Conservation (phyloP, 2,329 filamentous ascomycete species). For the Byssochlamys sp. region DNA sequence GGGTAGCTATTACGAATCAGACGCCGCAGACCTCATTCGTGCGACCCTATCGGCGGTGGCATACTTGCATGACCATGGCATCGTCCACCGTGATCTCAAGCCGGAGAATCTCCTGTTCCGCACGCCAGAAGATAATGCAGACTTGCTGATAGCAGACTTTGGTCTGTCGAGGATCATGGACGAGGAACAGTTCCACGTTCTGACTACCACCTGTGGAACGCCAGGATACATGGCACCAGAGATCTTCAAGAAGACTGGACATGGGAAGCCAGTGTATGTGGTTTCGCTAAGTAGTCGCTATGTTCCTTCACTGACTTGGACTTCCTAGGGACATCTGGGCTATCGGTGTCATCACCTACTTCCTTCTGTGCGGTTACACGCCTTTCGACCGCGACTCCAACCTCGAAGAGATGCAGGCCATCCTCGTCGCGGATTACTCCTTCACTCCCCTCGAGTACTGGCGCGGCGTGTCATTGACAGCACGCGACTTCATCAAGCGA, state of each 20-base stretch:
- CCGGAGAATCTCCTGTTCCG: slow-evolving; percentile 94
- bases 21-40: slow-evolving; percentile 88
- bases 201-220: slow-evolving; percentile 95
- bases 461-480: slow-evolving; percentile 76
- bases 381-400: slow-evolving; percentile 96
- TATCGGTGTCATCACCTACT: slow-evolving; percentile 96
- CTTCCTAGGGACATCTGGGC: slow-evolving; percentile 74
- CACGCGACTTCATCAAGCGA: slow-evolving; percentile 82
- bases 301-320: slow-evolving; percentile 1
- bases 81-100: slow-evolving; percentile 94
- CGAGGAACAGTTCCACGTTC: slow-evolving; percentile 92
- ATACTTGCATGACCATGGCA: slow-evolving; percentile 95
- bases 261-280: slow-evolving; percentile 84
- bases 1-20: slow-evolving; percentile 94
- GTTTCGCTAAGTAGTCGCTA: background rate
- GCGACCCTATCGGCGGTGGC: slow-evolving; percentile 94
- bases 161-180: slow-evolving; percentile 96
- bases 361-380: slow-evolving; percentile 93
- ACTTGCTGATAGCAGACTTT: slow-evolving; percentile 94
- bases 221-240: slow-evolving; percentile 98
- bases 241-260: slow-evolving; percentile 97
- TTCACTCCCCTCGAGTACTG: slow-evolving; percentile 94
- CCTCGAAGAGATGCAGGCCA: slow-evolving; percentile 98
- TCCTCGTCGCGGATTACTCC: slow-evolving; percentile 88
- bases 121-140: slow-evolving; percentile 93